Evolutionary conservation across 306 rosid genomes (phyloP).

Genomic region (Morella rubra): DNA sequence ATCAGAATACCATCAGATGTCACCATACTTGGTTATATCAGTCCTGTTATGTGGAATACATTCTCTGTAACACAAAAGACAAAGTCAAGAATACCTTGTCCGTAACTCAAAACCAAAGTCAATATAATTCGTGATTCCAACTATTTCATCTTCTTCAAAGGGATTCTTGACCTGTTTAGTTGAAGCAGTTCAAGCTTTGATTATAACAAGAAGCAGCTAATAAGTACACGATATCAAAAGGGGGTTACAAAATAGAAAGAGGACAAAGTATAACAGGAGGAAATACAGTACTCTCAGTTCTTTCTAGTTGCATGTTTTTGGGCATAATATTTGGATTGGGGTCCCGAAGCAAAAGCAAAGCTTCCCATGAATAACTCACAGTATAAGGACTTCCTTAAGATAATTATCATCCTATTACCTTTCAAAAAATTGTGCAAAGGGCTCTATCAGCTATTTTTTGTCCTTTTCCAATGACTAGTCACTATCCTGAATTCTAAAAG

Average conservation of each 20-base stretch:
- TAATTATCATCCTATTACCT: slow-evolving; percentile 17
- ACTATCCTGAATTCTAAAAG: neutral
- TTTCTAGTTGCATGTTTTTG: slow-evolving; percentile 12
- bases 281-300: neutral
- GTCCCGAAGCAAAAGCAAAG: slow-evolving; percentile 11
- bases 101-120: slow-evolving; percentile 95
- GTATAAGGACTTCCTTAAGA: neutral
- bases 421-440: slow-evolving; percentile 5
- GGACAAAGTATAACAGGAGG: slow-evolving; percentile 15
- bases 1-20: slow-evolving; percentile 27
- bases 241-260: slow-evolving; percentile 1
- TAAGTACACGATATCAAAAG: slow-evolving; percentile 5
- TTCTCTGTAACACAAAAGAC: slow-evolving; percentile 82
- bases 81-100: slow-evolving; percentile 81
- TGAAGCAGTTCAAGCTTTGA: slow-evolving; percentile 25
- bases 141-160: slow-evolving; percentile 65
- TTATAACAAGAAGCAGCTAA: neutral
- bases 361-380: slow-evolving; percentile 2
- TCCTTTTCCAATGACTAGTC: neutral
- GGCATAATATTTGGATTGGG: slow-evolving; percentile 3
- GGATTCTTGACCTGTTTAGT: slow-evolving; percentile 89
- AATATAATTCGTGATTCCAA: slow-evolving; percentile 93
- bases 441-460: slow-evolving; percentile 3
- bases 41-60: slow-evolving; percentile 42
- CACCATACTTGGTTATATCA: slow-evolving; percentile 19